phyloP scores from a whole-genome alignment of 805 yeast genomes.

The Wickerhamomyces chaumierensis region DNA sequence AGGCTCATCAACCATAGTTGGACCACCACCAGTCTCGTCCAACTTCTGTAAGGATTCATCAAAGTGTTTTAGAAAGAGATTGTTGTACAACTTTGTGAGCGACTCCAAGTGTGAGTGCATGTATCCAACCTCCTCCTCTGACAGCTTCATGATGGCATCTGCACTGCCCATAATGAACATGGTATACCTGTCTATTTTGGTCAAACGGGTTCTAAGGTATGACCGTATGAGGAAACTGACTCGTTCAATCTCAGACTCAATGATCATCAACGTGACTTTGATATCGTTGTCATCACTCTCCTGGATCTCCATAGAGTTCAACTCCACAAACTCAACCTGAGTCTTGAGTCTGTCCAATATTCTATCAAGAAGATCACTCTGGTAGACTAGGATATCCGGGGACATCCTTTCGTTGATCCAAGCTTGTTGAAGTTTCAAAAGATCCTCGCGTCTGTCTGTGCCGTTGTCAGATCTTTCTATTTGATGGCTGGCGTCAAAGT shows the following conservation, averaged over 20 bases:
- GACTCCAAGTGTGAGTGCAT: conserved; percentile 60
- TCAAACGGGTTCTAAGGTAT: conserved; percentile 60
- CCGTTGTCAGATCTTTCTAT: conserved; percentile 13
- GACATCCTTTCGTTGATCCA: conserved; percentile 83
- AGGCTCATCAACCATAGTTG: conserved; percentile 73
- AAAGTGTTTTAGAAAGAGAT: conserved; percentile 51
- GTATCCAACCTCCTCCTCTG: conserved; percentile 51
- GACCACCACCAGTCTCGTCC: conserved; percentile 60
- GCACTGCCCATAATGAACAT: conserved; percentile 42
- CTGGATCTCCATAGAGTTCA: conserved; percentile 68
- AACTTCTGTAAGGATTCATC: conserved; percentile 63
- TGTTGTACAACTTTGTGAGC: conserved; percentile 52
- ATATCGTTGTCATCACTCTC: conserved; percentile 45
- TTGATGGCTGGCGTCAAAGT: conserved; percentile 46
- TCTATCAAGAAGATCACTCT: conserved; percentile 44
- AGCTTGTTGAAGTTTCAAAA: conserved; percentile 37
- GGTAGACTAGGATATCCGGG: conserved; percentile 78
- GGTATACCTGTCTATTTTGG: conserved; percentile 62
- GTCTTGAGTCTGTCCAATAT: conserved; percentile 48
- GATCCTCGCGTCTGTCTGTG: conserved; percentile 23
- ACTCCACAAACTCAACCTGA: conserved; percentile 68
- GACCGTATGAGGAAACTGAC: conserved; percentile 72
- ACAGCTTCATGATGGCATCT: conserved; percentile 26
- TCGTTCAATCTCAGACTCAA: conserved; percentile 88
- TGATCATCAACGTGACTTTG: conserved; percentile 69